Evolutionary conservation across 441 rosid species (phyloP).

Genomic region (Populus hybrid): DNA sequence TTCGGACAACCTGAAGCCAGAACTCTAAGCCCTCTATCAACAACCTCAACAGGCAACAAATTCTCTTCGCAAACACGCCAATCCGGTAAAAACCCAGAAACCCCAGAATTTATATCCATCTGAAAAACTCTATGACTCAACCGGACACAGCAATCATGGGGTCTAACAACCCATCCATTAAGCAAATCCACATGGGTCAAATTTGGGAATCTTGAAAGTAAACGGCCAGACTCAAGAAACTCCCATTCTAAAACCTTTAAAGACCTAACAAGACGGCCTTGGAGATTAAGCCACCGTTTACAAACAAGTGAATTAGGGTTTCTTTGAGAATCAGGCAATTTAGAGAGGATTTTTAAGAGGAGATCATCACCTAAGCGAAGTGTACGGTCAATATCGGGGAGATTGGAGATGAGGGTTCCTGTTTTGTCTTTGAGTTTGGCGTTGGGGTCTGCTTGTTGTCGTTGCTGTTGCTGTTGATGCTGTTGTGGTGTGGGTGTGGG

Average conservation of each 20-base stretch:
- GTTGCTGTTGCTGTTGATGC: not conserved
- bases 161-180: conserved; percentile 39
- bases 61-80: conserved; percentile 33
- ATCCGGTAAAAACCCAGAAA: conserved; percentile 35
- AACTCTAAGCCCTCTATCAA: conserved; percentile 49
- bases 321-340: conserved; percentile 50
- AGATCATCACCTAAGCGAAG: conserved; percentile 58
- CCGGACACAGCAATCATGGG: conserved; percentile 39
- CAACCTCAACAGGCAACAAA: conserved; percentile 30
- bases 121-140: conserved; percentile 39
- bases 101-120: conserved; percentile 35
- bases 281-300: conserved; percentile 77
- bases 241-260: conserved; percentile 66
- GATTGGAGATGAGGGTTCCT: conserved; percentile 41
- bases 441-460: conserved; percentile 20
- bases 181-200: conserved; percentile 55
- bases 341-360: conserved; percentile 53
- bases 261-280: conserved; percentile 66
- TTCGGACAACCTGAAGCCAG: conserved; percentile 59
- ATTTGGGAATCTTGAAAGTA: conserved; percentile 60
- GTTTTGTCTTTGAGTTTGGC: conserved; percentile 25
- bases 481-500: conserved; percentile 28
- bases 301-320: conserved; percentile 60
- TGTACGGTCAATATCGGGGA: conserved; percentile 52
- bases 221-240: conserved; percentile 60